Evolutionary conservation across 2,329 filamentous ascomycete genomes (phyloP), one percentile per base, ranked within the genome.

Genomic region (Podosphaera fusca): DNA sequence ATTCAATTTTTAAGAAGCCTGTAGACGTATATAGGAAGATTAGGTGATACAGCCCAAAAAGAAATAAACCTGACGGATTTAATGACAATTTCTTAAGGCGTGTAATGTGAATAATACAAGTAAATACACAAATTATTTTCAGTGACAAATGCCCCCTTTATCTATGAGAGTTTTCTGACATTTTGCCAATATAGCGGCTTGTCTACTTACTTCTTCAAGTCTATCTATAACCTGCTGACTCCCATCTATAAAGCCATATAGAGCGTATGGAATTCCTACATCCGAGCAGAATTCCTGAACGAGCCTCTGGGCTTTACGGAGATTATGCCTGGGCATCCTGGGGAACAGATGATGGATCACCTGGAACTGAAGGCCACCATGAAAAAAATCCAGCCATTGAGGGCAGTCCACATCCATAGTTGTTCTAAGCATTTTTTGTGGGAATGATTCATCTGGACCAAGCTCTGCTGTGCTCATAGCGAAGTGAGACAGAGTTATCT

Each of bases 341-440:
- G 87, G 87, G 66, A 82, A 94, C 30, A 94, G 72, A 67, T 94
- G 87, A 66, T 94, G 87, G 55, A 94, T 82, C 6, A 83, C 87
- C 69, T 94, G 87, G 69, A 94, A 94, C 68, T 94, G 88, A 60
- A 94, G 72, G 3, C 87, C 88, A 30, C 87, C 87, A 63, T 94
- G 87, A 69, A 94, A 78, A 67, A 88, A 94, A 67, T 94, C 87
- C 10, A 94, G 74, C 87, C 88, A 94, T 10, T 77, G 74, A 0
- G 87, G 86, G 66, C 87, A 94, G 67, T 92, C 87, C 30, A 94
- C 81, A 61, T 94, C 87, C 87, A 95, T 94, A 10, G 88, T 94
- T 0, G 88, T 95, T 62, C 89, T 82, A 51, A 95, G 75, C 83
- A 94, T 92, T 68, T 83, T 85, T 69, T 94, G 87, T 0, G 88